Base-by-base conservation (phyloP, 2,329 filamentous ascomycete species). In the Aspergillus phoenicis region DNA sequence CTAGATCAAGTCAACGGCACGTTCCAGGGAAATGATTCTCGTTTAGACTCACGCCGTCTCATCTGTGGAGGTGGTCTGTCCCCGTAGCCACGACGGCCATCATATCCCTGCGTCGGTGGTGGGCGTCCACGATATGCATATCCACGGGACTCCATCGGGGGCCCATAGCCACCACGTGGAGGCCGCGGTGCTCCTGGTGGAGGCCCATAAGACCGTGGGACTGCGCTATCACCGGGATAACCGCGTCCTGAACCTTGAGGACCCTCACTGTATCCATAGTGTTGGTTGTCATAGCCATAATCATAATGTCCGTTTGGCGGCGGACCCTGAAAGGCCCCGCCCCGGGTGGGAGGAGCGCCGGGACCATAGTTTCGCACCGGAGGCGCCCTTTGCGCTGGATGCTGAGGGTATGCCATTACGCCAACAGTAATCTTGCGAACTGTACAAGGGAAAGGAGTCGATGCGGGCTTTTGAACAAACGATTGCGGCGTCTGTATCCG, bases 371-470 rank as follows among this genome's bases (percentile, higher is more conserved):
- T 72, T 59, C 71, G 72, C 58, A 72, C 60, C 26, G 75, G 76
- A 56, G 71, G 73, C 26, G 71, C 71, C 56, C 71, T 66, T 65
- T 75, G 73, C 52, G 66, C 64, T 36, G 70, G 69, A 52, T 68
- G 71, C 52, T 73, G 73, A 45, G 73, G 71, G 53, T 77, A 78
- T 58, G 75, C 76, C 76, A 78, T 78, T 57, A 61, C 62, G 20
- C 41, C 57, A 33, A 5, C 22, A 26, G 17, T 45, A 39, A 39
- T 33, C 49, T 52, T 17, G 43, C 26, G 36, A 11, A 22, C 24
- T 26, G 30, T 26, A 30, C 15, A 55, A 53, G 24, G 59, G 4
- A 30, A 8, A 13, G 11, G 36, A 22, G 24, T 41, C 8, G 33
- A 30, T 11, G 47, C 17, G 20, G 6, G 38, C 2, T 13, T 17